phyloP scores from a whole-genome alignment of 148 eudicot genomes.

The Selenicereus undatus region DNA sequence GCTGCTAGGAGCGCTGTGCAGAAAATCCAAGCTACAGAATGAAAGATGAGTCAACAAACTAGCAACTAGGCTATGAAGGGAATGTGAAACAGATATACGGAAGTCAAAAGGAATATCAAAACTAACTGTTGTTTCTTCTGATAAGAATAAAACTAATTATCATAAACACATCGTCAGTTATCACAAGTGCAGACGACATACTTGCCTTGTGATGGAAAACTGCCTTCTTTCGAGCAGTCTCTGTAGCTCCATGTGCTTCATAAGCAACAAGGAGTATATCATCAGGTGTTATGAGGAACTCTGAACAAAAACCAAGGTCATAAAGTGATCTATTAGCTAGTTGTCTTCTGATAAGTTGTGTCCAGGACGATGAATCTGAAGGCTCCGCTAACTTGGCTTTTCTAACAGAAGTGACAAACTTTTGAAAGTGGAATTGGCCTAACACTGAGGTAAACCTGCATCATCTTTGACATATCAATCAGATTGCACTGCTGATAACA shows the following conservation, averaged over 20 bases:
- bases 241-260: slow-evolving; percentile 51
- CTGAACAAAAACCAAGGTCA: slow-evolving; percentile 64
- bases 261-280: slow-evolving; percentile 49
- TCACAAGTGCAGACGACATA: slow-evolving; percentile 12
- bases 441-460: slow-evolving; percentile 74
- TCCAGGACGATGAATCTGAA: slow-evolving; percentile 48
- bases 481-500: slow-evolving; percentile 22
- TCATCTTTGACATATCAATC: slow-evolving; percentile 37
- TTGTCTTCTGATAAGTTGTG: slow-evolving; percentile 47
- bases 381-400: slow-evolving; percentile 27
- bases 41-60: not conserved
- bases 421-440: slow-evolving; percentile 75
- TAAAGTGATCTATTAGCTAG: slow-evolving; percentile 65
- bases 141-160: not conserved
- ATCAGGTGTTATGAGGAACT: slow-evolving; percentile 52
- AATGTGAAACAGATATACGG: not conserved
- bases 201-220: slow-evolving; percentile 85
- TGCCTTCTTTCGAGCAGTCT: slow-evolving; percentile 65
- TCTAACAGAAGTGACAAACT: slow-evolving; percentile 49
- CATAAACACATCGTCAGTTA: not conserved
- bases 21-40: not conserved
- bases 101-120: not conserved
- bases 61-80: not conserved
- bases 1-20: too few relatives aligned
- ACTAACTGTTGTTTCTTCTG: not conserved